Evolutionary conservation across 139 green algal genomes (phyloP), one percentile per base, ranked within the genome.

Genomic region (Yamagishiella unicocca): DNA sequence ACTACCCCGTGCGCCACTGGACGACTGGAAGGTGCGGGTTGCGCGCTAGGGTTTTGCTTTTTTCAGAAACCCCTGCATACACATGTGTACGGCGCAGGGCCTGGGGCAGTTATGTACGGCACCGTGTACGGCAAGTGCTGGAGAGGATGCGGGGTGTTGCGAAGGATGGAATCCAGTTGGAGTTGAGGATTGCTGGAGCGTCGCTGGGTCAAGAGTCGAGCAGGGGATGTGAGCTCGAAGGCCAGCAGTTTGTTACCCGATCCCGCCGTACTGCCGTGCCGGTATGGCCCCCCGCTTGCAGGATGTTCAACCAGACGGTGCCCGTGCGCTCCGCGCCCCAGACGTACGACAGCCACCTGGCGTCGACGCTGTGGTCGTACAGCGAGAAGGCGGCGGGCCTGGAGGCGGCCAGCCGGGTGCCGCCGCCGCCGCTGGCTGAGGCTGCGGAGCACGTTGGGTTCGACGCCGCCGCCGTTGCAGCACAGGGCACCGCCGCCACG

Each of bases 1-100:
- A 90, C 67, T 90, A 86, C 50, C 85, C 85, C 29, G 31, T 86
- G 27, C 38, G 85, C 2, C 53, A 68, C 66, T 82, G 53, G 61
- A 64, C 53, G 6, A 58, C 55, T 4, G 67, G 85, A 40, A 90
- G 85, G 85, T 90, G 54, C 50, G n/a, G n/a, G n/a, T n/a, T n/a
- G n/a, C n/a, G n/a, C n/a, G n/a, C n/a, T n/a, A n/a, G n/a, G n/a
- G n/a, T n/a, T n/a, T n/a, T n/a, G n/a, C n/a, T n/a, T n/a, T n/a
- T n/a, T n/a, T n/a, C n/a, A n/a, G n/a, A n/a, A n/a, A n/a, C n/a
- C n/a, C n/a, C n/a, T n/a, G n/a, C n/a, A n/a, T n/a, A n/a, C n/a
- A n/a, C n/a, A n/a, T n/a, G n/a, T n/a, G n/a, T n/a, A n/a, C n/a
- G n/a, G n/a, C n/a, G n/a, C n/a, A n/a, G n/a, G n/a, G n/a, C n/a